phyloP scores from a whole-genome alignment of 148 eudicot genomes.

The Vaccinium corymbosum region DNA sequence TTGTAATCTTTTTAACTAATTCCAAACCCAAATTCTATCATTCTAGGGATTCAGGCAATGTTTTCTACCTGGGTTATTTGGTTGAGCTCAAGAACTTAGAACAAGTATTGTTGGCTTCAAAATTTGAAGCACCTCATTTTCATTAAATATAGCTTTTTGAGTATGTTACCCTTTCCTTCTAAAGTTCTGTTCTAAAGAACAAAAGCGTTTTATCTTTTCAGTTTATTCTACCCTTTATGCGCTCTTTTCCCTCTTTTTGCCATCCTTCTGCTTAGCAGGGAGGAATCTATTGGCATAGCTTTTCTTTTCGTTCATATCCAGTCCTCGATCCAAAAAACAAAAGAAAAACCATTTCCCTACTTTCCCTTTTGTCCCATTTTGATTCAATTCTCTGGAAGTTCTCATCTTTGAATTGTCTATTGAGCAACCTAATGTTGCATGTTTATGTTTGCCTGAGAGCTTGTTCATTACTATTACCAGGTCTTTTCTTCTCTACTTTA shows the following conservation, averaged over 20 bases:
- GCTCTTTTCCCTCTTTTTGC: slow-evolving; percentile 1
- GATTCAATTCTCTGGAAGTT: not conserved
- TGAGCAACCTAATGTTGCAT: not conserved
- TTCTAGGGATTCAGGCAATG: not conserved
- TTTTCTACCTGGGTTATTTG: not conserved
- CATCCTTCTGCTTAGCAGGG: not conserved
- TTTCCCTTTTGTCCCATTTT: not conserved
- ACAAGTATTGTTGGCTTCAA: not conserved
- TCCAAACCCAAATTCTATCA: not conserved
- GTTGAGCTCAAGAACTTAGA: not conserved
- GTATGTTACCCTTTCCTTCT: not conserved
- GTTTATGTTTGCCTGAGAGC: not conserved
- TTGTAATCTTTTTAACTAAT: not conserved
- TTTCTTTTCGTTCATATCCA: not conserved
- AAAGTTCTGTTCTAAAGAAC: not conserved
- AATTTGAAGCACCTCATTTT: not conserved
- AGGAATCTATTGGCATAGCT: not conserved
- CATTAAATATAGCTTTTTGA: not conserved
- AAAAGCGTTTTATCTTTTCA: not conserved
- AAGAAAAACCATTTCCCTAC: not conserved
- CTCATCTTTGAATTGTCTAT: not conserved
- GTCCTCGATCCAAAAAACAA: not conserved
- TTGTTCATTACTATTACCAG: not conserved
- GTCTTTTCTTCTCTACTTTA: not conserved
- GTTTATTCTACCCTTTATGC: slow-evolving; percentile 1